These are phyloP conservation scores for Fusarium staphyleae DNA, from an alignment of 2,329 filamentous ascomycete genomes.

Conservation along the genomic window DNA sequence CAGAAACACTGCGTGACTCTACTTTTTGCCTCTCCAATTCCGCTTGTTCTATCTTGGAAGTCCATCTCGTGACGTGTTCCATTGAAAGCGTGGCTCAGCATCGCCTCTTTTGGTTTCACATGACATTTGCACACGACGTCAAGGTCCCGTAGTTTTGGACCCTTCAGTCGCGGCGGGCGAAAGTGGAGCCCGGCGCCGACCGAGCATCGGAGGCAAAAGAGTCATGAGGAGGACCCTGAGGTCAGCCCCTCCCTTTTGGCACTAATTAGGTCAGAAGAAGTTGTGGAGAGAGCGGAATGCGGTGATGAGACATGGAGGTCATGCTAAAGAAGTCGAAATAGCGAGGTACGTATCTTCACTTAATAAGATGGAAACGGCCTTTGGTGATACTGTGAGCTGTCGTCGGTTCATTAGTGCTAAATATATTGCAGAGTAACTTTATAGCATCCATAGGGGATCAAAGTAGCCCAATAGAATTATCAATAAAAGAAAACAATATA, in stretches of 20 bases:
- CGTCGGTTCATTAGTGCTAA: no score
- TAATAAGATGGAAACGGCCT: neutral
- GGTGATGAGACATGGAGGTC: constrained; percentile 14
- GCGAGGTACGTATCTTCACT: neutral
- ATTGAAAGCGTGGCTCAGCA: constrained; percentile 24
- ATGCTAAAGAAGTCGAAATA: neutral
- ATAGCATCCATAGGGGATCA: no score
- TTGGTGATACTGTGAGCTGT: no score
- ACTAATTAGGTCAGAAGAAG: neutral
- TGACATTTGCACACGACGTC: constrained; percentile 38
- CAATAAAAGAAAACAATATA: no score
- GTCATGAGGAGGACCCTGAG: constrained; percentile 3
- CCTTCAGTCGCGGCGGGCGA: constrained; percentile 15
- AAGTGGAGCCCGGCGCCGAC: constrained; percentile 27
- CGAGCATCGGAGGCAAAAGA: constrained; percentile 1
- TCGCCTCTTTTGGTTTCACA: constrained; percentile 33
- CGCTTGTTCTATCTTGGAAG: constrained; percentile 14
- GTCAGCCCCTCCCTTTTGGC: neutral
- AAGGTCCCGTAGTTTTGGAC: constrained; percentile 13
- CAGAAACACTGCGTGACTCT: constrained; percentile 27
- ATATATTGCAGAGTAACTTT: no score
- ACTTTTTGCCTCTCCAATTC: constrained; percentile 25
- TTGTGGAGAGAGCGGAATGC: constrained; percentile 16
- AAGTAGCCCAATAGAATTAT: no score
- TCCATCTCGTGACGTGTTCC: constrained; percentile 14